Evolutionary conservation across 768 basidiomycete genomes (phyloP), one percentile per base, ranked within the genome.

Genomic region (Sarcodon aspratus): DNA sequence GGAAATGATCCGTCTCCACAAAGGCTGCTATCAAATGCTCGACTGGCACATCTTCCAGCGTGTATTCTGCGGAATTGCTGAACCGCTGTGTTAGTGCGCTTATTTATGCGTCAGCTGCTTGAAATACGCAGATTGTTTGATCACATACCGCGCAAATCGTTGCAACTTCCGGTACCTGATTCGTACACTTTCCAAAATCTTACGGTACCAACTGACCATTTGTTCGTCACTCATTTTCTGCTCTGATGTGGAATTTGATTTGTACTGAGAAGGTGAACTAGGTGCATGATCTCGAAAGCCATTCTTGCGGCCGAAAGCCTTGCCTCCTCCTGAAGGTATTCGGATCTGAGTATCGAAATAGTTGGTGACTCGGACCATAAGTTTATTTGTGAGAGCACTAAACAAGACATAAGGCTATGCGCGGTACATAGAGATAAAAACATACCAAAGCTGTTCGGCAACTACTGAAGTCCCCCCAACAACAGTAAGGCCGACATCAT

Each of bases 291-390:
- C 48, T 50, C 9, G 7, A 33, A 18, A 27, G 18, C 27, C 36
- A 9, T 27, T 48, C 44, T 42, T 45, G 47, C n/a, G 47, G 32
- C 32, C 49, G 9, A 17, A 43, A 34, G 42, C 47, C 33, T 31
- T 48, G 48, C 49, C 17, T 7, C 48, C 45, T 12, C 27, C 13
- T 17, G 69, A 69, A 2, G 86, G 85, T 9, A 85, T 77, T 18
- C 83, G 82, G 33, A 97, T 82, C 71, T 97, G 96, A 1, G 85
- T 87, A 53, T 97, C 92, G 61, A 98, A 97, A 62, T 89, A 93
- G 61, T 89, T 89, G 45, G 85, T 88, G 40, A 96, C 88, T 36
- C 95, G 83, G 48, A 89, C 81, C 75, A 95, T 87, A 35, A 98
- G 72, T 59, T 87, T 89, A 62, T 97, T 92, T 0, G 92, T 94